Evolutionary conservation across 1,284 basidiomycete species (phyloP).

Genomic region (Ceratobasidium sp.): DNA sequence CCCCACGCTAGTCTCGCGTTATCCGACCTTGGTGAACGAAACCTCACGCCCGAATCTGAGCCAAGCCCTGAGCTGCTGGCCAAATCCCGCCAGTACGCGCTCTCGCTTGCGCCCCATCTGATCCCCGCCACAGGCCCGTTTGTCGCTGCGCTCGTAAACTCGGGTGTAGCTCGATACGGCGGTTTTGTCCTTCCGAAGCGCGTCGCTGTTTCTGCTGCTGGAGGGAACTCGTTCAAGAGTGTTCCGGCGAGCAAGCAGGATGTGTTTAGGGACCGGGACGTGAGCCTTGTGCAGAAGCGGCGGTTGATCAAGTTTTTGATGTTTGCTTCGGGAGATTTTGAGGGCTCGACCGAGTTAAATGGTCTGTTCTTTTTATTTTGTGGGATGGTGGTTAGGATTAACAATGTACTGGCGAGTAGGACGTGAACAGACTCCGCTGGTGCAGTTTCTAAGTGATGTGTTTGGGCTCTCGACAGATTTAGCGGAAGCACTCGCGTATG

Average conservation of each 20-base stretch:
- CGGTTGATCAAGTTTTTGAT: conserved; percentile 92
- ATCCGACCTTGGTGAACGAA: conserved; percentile 82
- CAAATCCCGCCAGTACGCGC: conserved; percentile 80
- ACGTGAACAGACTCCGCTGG: conserved; percentile 66
- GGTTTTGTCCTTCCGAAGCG: conserved; percentile 89
- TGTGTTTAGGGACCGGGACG: conserved; percentile 85
- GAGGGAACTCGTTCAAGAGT: conserved; percentile 61
- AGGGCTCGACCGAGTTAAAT: conserved; percentile 66
- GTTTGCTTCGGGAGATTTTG: conserved; percentile 81
- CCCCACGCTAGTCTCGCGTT: conserved; percentile 84
- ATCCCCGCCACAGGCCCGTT: conserved; percentile 84
- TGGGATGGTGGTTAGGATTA: neutral
- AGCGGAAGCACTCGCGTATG: conserved; percentile 71
- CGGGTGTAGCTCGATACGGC: conserved; percentile 90
- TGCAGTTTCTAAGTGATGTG: conserved; percentile 67
- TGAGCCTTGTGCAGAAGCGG: conserved; percentile 87
- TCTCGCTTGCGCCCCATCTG: conserved; percentile 85
- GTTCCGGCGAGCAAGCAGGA: conserved; percentile 95
- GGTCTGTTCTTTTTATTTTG: conserved; percentile 35
- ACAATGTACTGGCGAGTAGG: conserved; percentile 55
- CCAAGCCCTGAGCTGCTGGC: conserved; percentile 61
- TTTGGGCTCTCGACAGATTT: conserved; percentile 73
- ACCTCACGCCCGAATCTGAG: conserved; percentile 54
- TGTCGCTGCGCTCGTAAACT: conserved; percentile 82
- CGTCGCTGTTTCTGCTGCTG: conserved; percentile 65